Base-by-base conservation (phyloP, 768 basidiomycete genomes). In the Boletales sp. region DNA sequence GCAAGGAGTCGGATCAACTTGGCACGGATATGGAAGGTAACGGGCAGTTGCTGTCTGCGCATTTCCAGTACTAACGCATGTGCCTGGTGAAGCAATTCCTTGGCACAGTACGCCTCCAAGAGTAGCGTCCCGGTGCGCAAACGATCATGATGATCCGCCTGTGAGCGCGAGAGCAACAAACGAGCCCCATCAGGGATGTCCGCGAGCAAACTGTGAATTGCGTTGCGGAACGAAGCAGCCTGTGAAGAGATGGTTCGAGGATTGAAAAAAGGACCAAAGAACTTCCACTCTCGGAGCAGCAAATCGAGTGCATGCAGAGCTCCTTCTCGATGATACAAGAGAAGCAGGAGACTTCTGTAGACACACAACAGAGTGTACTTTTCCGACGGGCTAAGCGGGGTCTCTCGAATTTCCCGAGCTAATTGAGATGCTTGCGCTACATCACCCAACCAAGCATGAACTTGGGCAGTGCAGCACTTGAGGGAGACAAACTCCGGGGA, bases 1-100 rank as follows among this genome's bases (percentile, higher is more conserved):
- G 73, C 75, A 13, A 84, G 73, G 9, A 70, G 64, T 46, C 74
- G 71, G 25, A 78, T 68, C 43, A 82, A 46, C 18, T 50, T 49
- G 30, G 74, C 60, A 35, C 70, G 70, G 19, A 70, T 54, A 40
- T 55, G 39, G 33, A 53, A 43, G 1, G 65, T 53, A 8, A 75
- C 50, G 14, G 55, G 41, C 13, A 81, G 43, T 8, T 56, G 45
- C 39, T 74, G 74, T 31, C 52, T 55, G 43, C 65, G 56, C 72
- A 82, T 69, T 48, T 72, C 68, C 18, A 71, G 55, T 13, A 73
- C 57, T n/a, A 82, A 63, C 1, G 70, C 66, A 25, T 69, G 60
- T 1, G 74, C 78, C 35, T 73, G 70, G 13, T 68, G 57, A 28
- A 70, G 62, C 15, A 70, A 47, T 5, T 63, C 55, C 18, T 60